These are phyloP conservation scores for Mycena epipterygia DNA, from an alignment of 768 basidiomycete species.

Conservation along the genomic window DNA sequence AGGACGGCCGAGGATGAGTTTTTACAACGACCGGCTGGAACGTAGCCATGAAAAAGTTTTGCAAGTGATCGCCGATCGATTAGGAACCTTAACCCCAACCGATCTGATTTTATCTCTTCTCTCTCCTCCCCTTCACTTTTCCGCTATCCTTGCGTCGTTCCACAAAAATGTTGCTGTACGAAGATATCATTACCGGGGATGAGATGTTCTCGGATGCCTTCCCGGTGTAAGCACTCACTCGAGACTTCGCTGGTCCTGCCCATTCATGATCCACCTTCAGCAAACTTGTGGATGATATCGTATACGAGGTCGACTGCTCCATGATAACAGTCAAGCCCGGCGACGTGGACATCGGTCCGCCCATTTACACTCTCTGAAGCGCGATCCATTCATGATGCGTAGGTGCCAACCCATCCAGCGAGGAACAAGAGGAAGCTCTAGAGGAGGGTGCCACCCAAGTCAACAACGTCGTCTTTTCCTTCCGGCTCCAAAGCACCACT, in stretches of 20 bases:
- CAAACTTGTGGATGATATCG: constrained; percentile 82
- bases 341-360: constrained; percentile 90
- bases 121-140: neutral
- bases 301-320: constrained; percentile 89
- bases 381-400: constrained; percentile 9
- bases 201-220: constrained; percentile 98
- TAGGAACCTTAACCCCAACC: constrained; percentile 41
- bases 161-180: constrained; percentile 73
- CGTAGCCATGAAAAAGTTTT: constrained; percentile 67
- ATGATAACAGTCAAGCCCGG: constrained; percentile 72
- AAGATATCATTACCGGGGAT: constrained; percentile 80
- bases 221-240: constrained; percentile 67
- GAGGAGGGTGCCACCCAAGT: constrained; percentile 83
- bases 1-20: constrained; percentile 65
- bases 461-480: constrained; percentile 94
- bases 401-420: constrained; percentile 95
- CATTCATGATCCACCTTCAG: constrained; percentile 55
- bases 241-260: neutral
- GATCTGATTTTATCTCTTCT: constrained; percentile 27
- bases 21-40: constrained; percentile 85
- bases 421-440: constrained; percentile 85
- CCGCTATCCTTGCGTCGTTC: constrained; percentile 9
- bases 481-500: constrained; percentile 83
- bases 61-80: constrained; percentile 30
- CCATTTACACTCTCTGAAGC: neutral